Conservation (phyloP, 805 yeast genomes). For the Metschnikowia hibisci region DNA sequence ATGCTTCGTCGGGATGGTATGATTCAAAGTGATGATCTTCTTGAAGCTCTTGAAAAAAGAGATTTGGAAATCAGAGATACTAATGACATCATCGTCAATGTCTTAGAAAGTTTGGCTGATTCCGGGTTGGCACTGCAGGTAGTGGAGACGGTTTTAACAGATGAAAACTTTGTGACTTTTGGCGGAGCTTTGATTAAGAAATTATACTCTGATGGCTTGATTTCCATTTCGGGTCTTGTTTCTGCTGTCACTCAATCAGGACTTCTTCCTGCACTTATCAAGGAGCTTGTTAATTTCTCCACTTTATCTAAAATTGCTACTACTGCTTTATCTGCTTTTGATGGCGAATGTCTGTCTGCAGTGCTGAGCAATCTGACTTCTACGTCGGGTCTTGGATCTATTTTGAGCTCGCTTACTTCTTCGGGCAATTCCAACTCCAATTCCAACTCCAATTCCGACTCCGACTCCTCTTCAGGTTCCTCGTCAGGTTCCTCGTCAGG, state of each 20-base stretch:
- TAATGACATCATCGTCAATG: constrained; percentile 29
- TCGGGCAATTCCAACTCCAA: background rate
- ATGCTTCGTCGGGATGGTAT: constrained; percentile 16
- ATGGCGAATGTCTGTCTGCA: constrained; percentile 23
- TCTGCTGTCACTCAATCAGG: constrained; percentile 31
- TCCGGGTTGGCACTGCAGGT: constrained; percentile 42
- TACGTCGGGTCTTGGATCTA: constrained; percentile 2
- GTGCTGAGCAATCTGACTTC: constrained; percentile 2
- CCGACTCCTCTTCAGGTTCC: too few relatives aligned
- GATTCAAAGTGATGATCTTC: constrained; percentile 3
- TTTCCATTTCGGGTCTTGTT: constrained; percentile 25
- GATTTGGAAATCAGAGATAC: constrained; percentile 19
- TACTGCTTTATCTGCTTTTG: constrained; percentile 36
- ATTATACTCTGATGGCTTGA: constrained; percentile 28
- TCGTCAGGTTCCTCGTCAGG: too few relatives aligned
- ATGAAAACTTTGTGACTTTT: constrained; percentile 32
- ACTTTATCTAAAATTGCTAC: constrained; percentile 33
- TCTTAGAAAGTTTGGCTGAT: constrained; percentile 37
- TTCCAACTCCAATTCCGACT: background rate
- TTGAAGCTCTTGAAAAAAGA: constrained; percentile 8
- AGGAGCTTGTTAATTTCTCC: constrained; percentile 28
- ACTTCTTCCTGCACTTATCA: constrained; percentile 31
- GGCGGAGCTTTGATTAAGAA: constrained; percentile 32
- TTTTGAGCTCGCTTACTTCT: constrained; percentile 2
- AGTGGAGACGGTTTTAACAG: constrained; percentile 37